Percentiles rank a stretch among this genome's conserved stretches.
Evolutionary conservation across 2,329 filamentous ascomycete genomes (phyloP).

Genomic region (Neonectria faginata): DNA sequence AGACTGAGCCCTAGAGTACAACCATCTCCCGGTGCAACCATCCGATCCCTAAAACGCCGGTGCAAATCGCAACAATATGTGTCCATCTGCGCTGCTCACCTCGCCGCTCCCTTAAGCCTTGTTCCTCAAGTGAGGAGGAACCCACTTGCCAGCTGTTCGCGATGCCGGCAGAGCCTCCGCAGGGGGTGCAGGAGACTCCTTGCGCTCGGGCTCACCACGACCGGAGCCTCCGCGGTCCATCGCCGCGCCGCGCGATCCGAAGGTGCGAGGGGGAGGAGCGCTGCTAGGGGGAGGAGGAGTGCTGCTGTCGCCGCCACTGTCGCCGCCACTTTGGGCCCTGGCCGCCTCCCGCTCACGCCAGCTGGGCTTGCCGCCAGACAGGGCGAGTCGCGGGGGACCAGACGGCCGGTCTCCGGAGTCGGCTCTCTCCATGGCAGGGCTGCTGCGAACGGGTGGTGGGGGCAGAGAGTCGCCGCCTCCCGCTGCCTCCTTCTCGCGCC

Average conservation of each 20-base stretch:
- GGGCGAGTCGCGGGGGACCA: constrained; percentile 70
- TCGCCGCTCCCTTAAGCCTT: constrained; percentile 42
- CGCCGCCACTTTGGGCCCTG: constrained; percentile 50
- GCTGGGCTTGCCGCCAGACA: constrained; percentile 70
- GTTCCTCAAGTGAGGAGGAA: constrained; percentile 61
- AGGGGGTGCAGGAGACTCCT: constrained; percentile 56
- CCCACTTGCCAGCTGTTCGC: constrained; percentile 69
- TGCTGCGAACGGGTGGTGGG: constrained; percentile 41
- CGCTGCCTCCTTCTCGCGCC: constrained; percentile 56
- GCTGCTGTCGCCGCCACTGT: constrained; percentile 49
- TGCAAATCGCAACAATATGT: constrained; percentile 50
- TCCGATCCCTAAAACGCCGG: constrained; percentile 53
- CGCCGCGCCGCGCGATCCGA: constrained; percentile 54
- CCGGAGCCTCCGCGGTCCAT: constrained; percentile 59
- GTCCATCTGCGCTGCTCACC: constrained; percentile 34
- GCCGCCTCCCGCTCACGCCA: constrained; percentile 81
- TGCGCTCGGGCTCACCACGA: constrained; percentile 45
- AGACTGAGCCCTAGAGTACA: constrained; percentile 55
- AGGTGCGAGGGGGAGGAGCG: constrained; percentile 53
- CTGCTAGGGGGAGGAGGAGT: constrained; percentile 47
- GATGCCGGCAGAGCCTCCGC: constrained; percentile 64
- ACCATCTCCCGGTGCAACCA: constrained; percentile 48
- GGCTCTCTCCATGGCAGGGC: constrained; percentile 55
- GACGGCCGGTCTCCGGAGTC: constrained; percentile 60
- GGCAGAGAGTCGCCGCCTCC: constrained; percentile 46